These are phyloP conservation scores for Phialophora macrospora DNA, from an alignment of 2,329 filamentous ascomycete species.

Conservation along the genomic window DNA sequence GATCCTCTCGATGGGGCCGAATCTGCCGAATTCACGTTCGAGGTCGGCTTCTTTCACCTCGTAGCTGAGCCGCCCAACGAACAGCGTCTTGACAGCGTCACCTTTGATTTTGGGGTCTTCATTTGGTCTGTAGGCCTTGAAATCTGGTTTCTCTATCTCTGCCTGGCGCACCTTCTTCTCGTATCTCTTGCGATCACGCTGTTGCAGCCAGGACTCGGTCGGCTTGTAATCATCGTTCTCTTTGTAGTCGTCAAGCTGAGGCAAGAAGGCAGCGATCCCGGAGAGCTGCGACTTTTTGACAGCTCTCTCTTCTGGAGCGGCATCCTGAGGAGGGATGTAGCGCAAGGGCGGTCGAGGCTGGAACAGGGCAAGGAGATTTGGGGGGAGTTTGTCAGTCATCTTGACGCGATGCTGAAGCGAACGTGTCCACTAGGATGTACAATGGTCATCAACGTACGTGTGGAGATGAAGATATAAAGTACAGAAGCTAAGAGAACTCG, in stretches of 20 bases:
- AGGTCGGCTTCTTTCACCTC: constrained; percentile 87
- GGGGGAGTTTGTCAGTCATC: constrained; percentile 97
- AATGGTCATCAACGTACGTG: constrained; percentile 18
- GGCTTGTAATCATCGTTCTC: constrained; percentile 76
- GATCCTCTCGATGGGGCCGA: constrained; percentile 92
- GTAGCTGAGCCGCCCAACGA: constrained; percentile 88
- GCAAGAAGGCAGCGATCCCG: constrained; percentile 76
- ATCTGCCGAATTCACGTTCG: constrained; percentile 90
- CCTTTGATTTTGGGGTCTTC: constrained; percentile 89
- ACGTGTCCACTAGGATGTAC: neutral
- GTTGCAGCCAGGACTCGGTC: constrained; percentile 91
- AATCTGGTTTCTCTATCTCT: constrained; percentile 64
- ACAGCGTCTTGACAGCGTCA: constrained; percentile 92
- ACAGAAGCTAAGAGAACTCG: neutral
- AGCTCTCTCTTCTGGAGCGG: constrained; percentile 71
- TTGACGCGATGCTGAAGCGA: constrained; percentile 40
- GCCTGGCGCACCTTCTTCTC: constrained; percentile 76
- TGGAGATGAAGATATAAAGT: constrained; percentile 9
- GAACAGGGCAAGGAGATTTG: constrained; percentile 90
- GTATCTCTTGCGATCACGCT: constrained; percentile 77
- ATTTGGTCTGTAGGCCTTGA: constrained; percentile 73
- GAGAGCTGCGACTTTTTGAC: constrained; percentile 74
- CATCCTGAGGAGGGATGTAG: constrained; percentile 82
- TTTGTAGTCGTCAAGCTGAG: constrained; percentile 75
- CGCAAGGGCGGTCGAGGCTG: constrained; percentile 89